A percentile compares a stretch with the other conserved stretches of the same genome.
Evolutionary conservation across 129 eudicot species (phyloP).

Genomic region (Oenanthe sinensis): DNA sequence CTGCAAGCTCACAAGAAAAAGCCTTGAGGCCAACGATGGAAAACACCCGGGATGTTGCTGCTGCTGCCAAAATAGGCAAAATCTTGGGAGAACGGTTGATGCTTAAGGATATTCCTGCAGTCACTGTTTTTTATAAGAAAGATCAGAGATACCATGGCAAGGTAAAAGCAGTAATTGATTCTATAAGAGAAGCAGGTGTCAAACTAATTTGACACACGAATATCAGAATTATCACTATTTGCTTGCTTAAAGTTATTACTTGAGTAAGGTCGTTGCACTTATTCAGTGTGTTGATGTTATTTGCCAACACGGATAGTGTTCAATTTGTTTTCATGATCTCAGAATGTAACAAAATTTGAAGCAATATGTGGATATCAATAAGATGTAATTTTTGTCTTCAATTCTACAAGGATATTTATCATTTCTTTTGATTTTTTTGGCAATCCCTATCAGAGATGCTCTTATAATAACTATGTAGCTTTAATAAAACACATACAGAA

Average conservation of each 20-base stretch:
- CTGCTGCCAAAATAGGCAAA: conserved; percentile 70
- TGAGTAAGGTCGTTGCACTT: too few relatives aligned
- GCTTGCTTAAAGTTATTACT: background rate
- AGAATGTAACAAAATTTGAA: background rate
- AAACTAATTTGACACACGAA: conserved; percentile 34
- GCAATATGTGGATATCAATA: background rate
- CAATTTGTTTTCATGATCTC: background rate
- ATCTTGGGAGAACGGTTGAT: conserved; percentile 51
- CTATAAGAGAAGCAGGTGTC: conserved; percentile 58
- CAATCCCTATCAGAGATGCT: too few relatives aligned
- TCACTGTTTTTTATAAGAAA: conserved; percentile 54
- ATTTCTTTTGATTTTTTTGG: background rate
- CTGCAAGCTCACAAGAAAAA: conserved; percentile 65
- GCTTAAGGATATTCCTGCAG: conserved; percentile 60
- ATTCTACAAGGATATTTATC: background rate
- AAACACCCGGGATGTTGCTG: conserved; percentile 66
- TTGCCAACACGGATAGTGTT: background rate
- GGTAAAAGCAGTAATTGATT: conserved; percentile 78
- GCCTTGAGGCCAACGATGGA: conserved; percentile 37
- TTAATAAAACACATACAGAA: too few relatives aligned
- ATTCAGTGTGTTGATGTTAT: too few relatives aligned
- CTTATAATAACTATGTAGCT: too few relatives aligned
- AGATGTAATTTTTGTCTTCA: background rate
- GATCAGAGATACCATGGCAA: conserved; percentile 85
- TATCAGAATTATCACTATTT: background rate